These are phyloP conservation scores for Delonix regia DNA, from an alignment of 306 rosid species.

Conservation along the genomic window DNA sequence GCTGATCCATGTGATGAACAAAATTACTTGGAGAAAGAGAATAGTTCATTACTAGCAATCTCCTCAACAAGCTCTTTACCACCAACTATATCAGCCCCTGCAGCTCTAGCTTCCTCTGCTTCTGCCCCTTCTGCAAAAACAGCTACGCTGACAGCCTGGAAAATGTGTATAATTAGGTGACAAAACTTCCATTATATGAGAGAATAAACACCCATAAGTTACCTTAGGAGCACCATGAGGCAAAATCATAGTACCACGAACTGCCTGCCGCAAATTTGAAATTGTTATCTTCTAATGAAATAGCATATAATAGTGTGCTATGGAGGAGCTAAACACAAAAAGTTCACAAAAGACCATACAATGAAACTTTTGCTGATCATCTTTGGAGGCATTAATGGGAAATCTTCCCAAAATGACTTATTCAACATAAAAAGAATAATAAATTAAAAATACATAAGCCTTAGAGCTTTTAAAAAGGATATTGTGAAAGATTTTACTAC, in stretches of 20 bases:
- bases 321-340: slow-evolving; percentile 15
- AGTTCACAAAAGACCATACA: neutral
- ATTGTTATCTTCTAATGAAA: slow-evolving; percentile 37
- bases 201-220: slow-evolving; percentile 29
- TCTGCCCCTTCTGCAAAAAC: slow-evolving; percentile 98
- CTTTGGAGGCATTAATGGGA: neutral
- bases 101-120: slow-evolving; percentile 98
- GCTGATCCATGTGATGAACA: neutral
- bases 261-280: slow-evolving; percentile 72
- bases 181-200: slow-evolving; percentile 37
- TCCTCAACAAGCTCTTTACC: slow-evolving; percentile 90
- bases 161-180: slow-evolving; percentile 45
- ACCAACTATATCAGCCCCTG: slow-evolving; percentile 99
- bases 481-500: neutral
- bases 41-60: slow-evolving; percentile 76
- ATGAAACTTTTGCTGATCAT: neutral
- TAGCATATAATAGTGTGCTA: neutral
- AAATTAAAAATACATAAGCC: neutral
- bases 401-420: neutral
- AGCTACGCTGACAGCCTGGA: slow-evolving; percentile 90
- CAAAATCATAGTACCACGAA: slow-evolving; percentile 88
- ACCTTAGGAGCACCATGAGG: slow-evolving; percentile 98
- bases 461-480: slow-evolving; percentile 6
- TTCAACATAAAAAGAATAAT: neutral
- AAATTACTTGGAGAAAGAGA: slow-evolving; percentile 41